Base-by-base conservation (phyloP, 805 yeast genomes). In the Scheffersomyces amazonensis region DNA sequence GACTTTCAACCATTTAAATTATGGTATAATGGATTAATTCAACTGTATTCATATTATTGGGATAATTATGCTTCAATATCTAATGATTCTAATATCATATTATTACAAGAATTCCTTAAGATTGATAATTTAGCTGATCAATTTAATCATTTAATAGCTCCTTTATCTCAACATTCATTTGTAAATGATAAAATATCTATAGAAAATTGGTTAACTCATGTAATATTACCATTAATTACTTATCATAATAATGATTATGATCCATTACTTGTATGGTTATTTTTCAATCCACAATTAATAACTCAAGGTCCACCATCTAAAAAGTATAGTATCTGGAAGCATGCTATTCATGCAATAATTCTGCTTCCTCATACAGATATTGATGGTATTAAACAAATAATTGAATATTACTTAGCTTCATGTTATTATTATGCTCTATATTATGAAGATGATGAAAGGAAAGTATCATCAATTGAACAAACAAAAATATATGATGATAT, bases 31-130 rank as follows among this genome's bases (percentile, higher is more conserved):
- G 68, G 66, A 1, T n/a, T 54, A 2, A 36, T 59, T 13, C 19
- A 32, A 18, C 69, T 69, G 1, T 66, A 47, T 44, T 37, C 40
- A 16, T 60, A 59, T 43, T 66, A 52, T 41, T 54, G 62, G 56
- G 50, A 43, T 15, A 52, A 52, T 35, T 56, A 53, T 37, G 66
- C 54, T 1, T 24, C 41, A 1, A 16, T 46, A 2, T 32, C 40
- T 20, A 34, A 36, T 2, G 32, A 32, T 2, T 10, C 34, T 5
- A 30, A 16, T 29, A 21, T 40, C 4, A 23, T 41, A 2, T 42
- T 34, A 10, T 47, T 53, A 21, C 43, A 47, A 18, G 46, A 49
- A 1, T 53, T 49, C 31, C 35, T 52, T 4, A 35, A 34, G 8
- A 20, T 54, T 16, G 27, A 25, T 1, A 29, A 47, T 1, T 40